Base-by-base conservation (phyloP, 2,329 filamentous ascomycete genomes). In the Dactylella cylindrospora region DNA sequence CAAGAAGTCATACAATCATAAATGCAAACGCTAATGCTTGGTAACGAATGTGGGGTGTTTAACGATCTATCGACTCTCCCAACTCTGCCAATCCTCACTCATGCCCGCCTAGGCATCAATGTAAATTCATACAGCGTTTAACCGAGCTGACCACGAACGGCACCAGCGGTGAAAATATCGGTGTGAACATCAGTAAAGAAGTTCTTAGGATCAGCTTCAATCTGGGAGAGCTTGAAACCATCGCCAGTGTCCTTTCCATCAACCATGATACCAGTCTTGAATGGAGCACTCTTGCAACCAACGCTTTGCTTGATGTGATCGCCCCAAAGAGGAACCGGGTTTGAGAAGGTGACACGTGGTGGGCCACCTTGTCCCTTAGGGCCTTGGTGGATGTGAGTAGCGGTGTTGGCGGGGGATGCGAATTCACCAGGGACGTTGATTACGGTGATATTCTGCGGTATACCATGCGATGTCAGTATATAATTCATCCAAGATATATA, bases 101-200 rank as follows among this genome's bases (percentile, higher is more conserved):
- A n/a, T n/a, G n/a, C n/a, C n/a, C n/a, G n/a, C n/a, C n/a, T n/a
- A n/a, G n/a, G n/a, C n/a, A n/a, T n/a, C n/a, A n/a, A n/a, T n/a
- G n/a, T n/a, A n/a, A n/a, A n/a, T n/a, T n/a, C n/a, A n/a, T n/a
- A n/a, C n/a, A n/a, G n/a, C n/a, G n/a, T n/a, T n/a, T n/a, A n/a
- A 49, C 33, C 15, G 2, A 49, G 23, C 70, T 81, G 79, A 5
- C 78, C 79, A 52, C 79, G 73, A 26, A 79, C 74, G 44, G 78
- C 79, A 57, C 79, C 79, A 23, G 77, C 74, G 5, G 77, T 70
- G 26, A 75, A 78, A 20, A 74, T 68, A 64, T 70, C 74, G 4
- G 78, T 78, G 71, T 81, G 79, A 1, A 76, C 72, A 66, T 81
- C 79, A 29, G 77, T 74, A 68, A 80, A 80, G 74, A 80, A 81